Evolutionary conservation across 140 eudicot genomes (phyloP), one percentile per base, ranked within the genome.

Genomic region (Anethum foeniculum): DNA sequence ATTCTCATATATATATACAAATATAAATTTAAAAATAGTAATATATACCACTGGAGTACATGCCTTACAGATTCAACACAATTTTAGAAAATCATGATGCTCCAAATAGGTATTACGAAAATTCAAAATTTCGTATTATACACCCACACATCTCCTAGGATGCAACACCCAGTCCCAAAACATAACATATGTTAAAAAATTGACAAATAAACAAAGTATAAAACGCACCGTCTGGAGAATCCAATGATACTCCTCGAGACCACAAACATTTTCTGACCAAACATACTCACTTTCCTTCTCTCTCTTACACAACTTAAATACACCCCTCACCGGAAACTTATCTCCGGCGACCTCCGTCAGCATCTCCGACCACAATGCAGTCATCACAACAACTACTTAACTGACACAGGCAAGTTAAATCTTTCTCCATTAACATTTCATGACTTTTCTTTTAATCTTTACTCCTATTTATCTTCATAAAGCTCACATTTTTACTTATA

Each of bases 291-390:
- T 21, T 25, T 25, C 32, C 65, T 49, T 15, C 68, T 77, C 80
- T 51, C 67, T 49, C 67, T 25, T 21, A 0, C 44, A 76, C 64
- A 27, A 1, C 4, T 23, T 41, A 51, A 16, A 18, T 2, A 54
- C 28, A 14, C 10, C 18, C 48, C 43, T 79, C 65, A 28, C 44
- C 76, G 21, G 77, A 79, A 6, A 7, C 47, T 27, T 38, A 9
- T 58, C 54, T 60, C 75, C 75, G 81, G 46, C 81, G 39, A 62
- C 36, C 81, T 32, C 72, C 74, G 38, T 23, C n/a, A 39, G 36
- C 41, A 5, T 39, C 62, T 16, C 18, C 81, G 60, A 25, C 32
- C 6, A 21, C 82, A 64, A 65, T 79, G 76, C 47, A 79, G 13
- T 46, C 47, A 79, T 18, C 56, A 1, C 76, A 47, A 44, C 23